These are phyloP conservation scores for Eucalyptus leucophloia DNA, from an alignment of 345 rosid species.

Conservation along the genomic window DNA sequence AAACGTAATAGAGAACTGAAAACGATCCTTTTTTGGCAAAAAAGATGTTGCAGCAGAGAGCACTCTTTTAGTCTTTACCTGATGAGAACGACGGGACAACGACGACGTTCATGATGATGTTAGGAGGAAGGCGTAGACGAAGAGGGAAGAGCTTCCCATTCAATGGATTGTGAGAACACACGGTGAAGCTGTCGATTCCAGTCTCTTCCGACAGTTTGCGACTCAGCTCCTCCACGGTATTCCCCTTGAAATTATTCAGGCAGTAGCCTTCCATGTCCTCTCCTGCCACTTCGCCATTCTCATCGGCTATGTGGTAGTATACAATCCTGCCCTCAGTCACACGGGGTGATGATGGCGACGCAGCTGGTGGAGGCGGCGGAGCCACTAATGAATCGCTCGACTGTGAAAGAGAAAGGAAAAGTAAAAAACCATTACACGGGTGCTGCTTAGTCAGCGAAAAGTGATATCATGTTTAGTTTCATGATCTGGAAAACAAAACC, in stretches of 20 bases:
- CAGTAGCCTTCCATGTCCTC: conserved; percentile 32
- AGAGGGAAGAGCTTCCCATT: conserved; percentile 80
- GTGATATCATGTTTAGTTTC: not conserved
- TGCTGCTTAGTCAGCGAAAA: not conserved
- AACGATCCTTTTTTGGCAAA: not conserved
- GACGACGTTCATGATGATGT: conserved; percentile 67
- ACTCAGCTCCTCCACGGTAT: conserved; percentile 57
- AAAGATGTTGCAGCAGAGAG: not conserved
- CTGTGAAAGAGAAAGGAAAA: conserved; percentile 15
- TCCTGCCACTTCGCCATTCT: conserved; percentile 57
- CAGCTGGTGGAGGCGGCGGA: conserved; percentile 40
- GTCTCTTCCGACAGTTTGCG: conserved; percentile 63
- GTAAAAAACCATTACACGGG: not conserved
- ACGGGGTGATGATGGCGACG: not conserved
- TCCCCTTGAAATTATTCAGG: conserved; percentile 72
- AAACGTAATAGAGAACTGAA: not conserved
- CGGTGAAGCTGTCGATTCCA: conserved; percentile 45
- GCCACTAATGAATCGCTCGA: conserved; percentile 41
- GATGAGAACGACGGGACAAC: conserved; percentile 36
- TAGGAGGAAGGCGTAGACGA: conserved; percentile 92
- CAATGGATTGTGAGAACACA: conserved; percentile 84
- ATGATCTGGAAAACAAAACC: not conserved
- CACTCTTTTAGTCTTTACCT: conserved; percentile 18
- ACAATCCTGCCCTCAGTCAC: conserved; percentile 61
- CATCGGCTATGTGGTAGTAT: conserved; percentile 71